phyloP scores from a whole-genome alignment of 768 basidiomycete genomes.

The Psilocybe cubensis region DNA sequence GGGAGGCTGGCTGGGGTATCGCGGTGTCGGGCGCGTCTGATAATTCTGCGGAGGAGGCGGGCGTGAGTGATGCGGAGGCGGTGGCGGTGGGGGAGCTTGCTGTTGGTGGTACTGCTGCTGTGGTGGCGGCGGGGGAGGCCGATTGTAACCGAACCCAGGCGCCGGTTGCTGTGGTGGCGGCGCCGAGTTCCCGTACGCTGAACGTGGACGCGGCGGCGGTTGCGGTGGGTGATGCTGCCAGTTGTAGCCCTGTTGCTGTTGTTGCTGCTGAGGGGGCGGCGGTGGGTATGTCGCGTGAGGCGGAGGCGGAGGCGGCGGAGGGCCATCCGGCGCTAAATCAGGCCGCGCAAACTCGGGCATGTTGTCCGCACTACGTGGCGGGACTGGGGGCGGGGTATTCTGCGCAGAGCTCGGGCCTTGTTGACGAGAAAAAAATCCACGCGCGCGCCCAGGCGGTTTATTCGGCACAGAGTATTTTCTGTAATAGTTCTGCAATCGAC shows the following conservation, averaged over 20 bases:
- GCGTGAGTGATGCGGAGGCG: constrained; percentile 12
- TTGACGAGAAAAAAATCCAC: constrained; percentile 53
- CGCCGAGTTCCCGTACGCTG: constrained; percentile 26
- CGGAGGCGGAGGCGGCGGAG: constrained; percentile 32
- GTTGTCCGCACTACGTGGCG: constrained; percentile 31
- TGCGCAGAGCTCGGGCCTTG: constrained; percentile 31
- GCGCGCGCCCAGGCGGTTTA: constrained; percentile 34
- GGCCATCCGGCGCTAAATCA: constrained; percentile 56
- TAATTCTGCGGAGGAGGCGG: constrained; percentile 13
- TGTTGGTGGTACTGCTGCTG: constrained; percentile 14
- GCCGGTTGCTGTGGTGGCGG: constrained; percentile 21
- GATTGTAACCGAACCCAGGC: constrained; percentile 18
- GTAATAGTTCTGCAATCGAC: constrained; percentile 57
- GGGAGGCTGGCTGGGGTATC: constrained; percentile 1
- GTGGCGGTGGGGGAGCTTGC: constrained; percentile 13
- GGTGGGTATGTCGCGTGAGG: constrained; percentile 31
- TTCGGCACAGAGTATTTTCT: constrained; percentile 66
- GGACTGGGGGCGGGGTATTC: constrained; percentile 34
- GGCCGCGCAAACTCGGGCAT: constrained; percentile 58
- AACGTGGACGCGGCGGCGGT: constrained; percentile 25
- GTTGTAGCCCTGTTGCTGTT: constrained; percentile 19
- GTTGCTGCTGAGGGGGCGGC: constrained; percentile 22
- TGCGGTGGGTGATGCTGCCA: constrained; percentile 18
- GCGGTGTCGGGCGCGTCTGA: constrained; percentile 23
- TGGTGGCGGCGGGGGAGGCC: constrained; percentile 25